phyloP scores from a whole-genome alignment of 106 monocot species.

The Phalaenopsis equestris region DNA sequence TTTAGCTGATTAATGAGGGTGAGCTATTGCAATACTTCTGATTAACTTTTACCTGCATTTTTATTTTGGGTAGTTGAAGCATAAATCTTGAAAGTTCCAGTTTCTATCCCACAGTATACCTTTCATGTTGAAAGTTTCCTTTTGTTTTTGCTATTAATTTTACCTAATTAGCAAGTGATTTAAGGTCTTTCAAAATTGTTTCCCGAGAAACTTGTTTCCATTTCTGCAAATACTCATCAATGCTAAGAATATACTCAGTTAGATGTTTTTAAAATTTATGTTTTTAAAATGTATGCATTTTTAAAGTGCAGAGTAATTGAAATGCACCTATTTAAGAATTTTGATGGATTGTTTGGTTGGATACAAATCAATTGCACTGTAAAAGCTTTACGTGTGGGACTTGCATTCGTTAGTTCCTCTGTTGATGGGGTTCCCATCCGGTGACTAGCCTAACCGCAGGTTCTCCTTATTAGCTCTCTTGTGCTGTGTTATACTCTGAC shows the following conservation, averaged over 20 bases:
- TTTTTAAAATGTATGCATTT: too few species aligned
- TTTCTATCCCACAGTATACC: neutral
- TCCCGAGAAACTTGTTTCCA: neutral
- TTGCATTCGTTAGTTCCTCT: too few species aligned
- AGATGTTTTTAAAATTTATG: too few species aligned
- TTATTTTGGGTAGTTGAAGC: neutral
- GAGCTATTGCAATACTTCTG: neutral
- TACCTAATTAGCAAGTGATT: neutral
- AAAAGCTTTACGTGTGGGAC: too few species aligned
- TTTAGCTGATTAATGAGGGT: neutral
- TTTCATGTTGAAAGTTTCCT: neutral
- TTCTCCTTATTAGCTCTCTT: too few species aligned
- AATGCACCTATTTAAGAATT: too few species aligned
- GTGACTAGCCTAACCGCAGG: too few species aligned
- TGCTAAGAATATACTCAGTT: neutral
- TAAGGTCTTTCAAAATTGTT: neutral
- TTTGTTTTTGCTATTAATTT: neutral
- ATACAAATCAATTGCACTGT: too few species aligned
- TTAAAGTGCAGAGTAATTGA: too few species aligned
- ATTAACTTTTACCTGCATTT: neutral
- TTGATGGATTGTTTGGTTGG: too few species aligned
- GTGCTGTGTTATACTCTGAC: too few species aligned
- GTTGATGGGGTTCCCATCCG: too few species aligned
- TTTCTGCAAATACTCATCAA: neutral
- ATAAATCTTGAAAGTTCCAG: neutral